Evolutionary conservation across 2,329 filamentous ascomycete species (phyloP).

Genomic region (Pestalotiopsis sp.): DNA sequence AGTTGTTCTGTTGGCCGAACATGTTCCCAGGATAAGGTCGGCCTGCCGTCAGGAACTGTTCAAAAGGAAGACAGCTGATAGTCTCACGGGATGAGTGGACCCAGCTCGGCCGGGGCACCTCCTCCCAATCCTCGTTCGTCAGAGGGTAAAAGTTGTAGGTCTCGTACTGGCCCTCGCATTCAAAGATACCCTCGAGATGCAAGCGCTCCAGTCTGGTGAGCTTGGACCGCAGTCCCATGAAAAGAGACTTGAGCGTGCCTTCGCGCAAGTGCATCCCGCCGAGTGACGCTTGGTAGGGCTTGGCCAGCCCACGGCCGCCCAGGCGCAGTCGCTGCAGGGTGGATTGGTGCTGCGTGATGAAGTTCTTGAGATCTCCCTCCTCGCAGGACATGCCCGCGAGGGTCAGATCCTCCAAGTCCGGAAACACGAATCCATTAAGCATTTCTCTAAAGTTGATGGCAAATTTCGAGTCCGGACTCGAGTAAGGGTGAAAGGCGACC

Average conservation of each 20-base stretch:
- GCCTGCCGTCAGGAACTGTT: conserved; percentile 42
- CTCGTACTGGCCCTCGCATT: conserved; percentile 42
- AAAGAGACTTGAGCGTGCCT: conserved; percentile 46
- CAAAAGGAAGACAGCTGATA: conserved; percentile 41
- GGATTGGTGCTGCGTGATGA: conserved; percentile 41
- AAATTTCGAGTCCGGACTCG: conserved; percentile 41
- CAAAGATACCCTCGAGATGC: conserved; percentile 48
- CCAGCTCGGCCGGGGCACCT: conserved; percentile 30
- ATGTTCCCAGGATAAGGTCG: conserved; percentile 36
- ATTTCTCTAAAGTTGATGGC: conserved; percentile 42
- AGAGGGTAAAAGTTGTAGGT: conserved; percentile 44
- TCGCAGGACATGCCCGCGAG: conserved; percentile 46
- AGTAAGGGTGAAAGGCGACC: conserved; percentile 44
- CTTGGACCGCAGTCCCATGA: conserved; percentile 39
- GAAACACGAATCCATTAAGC: conserved; percentile 38
- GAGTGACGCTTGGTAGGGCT: conserved; percentile 39
- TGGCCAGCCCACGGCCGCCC: conserved; percentile 45
- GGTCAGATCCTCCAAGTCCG: conserved; percentile 41
- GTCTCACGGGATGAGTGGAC: conserved; percentile 31
- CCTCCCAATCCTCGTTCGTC: conserved; percentile 44
- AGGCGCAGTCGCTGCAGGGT: conserved; percentile 45
- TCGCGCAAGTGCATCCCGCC: conserved; percentile 48
- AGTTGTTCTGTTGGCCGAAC: conserved; percentile 22
- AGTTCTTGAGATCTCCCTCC: conserved; percentile 45
- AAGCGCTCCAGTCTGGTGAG: conserved; percentile 42